phyloP scores from a whole-genome alignment of 192 early-diverging fungal genomes.

The Jimgerdemannia lactiflua region DNA sequence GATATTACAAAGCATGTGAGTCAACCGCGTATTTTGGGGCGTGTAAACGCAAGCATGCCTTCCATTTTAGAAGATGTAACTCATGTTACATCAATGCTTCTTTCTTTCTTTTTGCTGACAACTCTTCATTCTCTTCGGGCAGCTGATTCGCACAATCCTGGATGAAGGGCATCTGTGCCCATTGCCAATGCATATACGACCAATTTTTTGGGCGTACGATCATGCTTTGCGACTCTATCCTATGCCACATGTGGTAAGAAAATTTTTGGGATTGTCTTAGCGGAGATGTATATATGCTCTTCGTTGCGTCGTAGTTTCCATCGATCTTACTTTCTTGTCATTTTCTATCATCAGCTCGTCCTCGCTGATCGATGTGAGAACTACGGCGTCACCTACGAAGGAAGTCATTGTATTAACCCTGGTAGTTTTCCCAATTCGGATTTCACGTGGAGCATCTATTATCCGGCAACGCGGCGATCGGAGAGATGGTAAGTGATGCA shows the following conservation, averaged over 20 bases:
- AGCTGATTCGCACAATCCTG: constrained; percentile 79
- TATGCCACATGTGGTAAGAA: constrained; percentile 73
- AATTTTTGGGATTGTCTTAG: neutral
- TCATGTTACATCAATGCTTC: neutral
- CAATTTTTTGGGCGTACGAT: constrained; percentile 79
- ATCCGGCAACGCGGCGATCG: constrained; percentile 54
- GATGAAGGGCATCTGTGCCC: constrained; percentile 87
- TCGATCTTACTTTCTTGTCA: neutral
- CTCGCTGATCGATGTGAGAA: constrained; percentile 83
- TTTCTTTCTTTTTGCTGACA: neutral
- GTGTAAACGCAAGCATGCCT: neutral
- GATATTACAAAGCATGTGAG: constrained; percentile 23
- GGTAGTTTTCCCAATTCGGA: constrained; percentile 48
- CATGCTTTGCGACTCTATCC: constrained; percentile 88
- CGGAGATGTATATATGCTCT: neutral
- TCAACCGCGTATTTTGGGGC: neutral
- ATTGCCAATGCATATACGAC: constrained; percentile 70
- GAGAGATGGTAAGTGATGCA: constrained; percentile 46
- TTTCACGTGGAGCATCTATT: constrained; percentile 71
- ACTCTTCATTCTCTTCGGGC: neutral
- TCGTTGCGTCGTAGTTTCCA: neutral
- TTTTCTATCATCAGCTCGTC: constrained; percentile 53
- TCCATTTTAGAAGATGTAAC: neutral
- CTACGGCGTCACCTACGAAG: constrained; percentile 75
- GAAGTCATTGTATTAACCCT: constrained; percentile 79